Percentiles rank a stretch among this genome's conserved stretches.
These are phyloP conservation scores for Trypanosoma platydactyli DNA, from an alignment of 208 protist genomes.

Conservation along the genomic window DNA sequence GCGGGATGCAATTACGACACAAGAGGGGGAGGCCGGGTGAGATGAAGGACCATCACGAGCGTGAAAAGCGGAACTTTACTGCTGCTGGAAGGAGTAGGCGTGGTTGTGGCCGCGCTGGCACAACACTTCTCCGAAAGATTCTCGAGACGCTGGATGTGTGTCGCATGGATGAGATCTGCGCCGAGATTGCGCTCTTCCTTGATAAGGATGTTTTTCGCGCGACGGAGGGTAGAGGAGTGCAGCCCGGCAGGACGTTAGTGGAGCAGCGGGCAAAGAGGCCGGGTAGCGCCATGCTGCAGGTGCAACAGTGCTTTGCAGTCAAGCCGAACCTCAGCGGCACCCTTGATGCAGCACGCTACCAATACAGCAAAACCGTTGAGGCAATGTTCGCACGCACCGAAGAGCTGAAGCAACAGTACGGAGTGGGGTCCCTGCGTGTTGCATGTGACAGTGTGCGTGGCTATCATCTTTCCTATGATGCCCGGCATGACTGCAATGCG, in stretches of 20 bases:
- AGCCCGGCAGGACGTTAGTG: constrained; percentile 8
- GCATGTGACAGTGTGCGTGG: constrained; percentile 49
- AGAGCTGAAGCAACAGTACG: constrained; percentile 34
- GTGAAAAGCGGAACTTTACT: not conserved
- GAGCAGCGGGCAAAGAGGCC: constrained; percentile 7
- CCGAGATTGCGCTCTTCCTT: constrained; percentile 40
- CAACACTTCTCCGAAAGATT: constrained; percentile 46
- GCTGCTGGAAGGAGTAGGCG: not conserved
- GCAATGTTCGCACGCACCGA: constrained; percentile 51
- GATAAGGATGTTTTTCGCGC: constrained; percentile 37
- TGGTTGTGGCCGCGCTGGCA: not conserved
- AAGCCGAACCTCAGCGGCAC: constrained; percentile 45
- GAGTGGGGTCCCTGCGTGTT: constrained; percentile 61
- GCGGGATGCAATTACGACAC: not conserved
- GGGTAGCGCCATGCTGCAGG: constrained; percentile 27
- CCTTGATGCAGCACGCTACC: constrained; percentile 63
- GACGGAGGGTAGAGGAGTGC: not conserved
- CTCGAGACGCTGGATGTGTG: constrained; percentile 42
- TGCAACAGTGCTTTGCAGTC: constrained; percentile 73
- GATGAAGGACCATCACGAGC: not conserved
- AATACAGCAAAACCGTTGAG: constrained; percentile 53
- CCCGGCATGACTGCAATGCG: constrained; percentile 56
- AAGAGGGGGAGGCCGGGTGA: constrained; percentile 1
- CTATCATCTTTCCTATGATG: constrained; percentile 70
- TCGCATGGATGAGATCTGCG: constrained; percentile 37